Conservation (phyloP, 352 stramenopile genomes). For the Globisporangium nodosum region DNA sequence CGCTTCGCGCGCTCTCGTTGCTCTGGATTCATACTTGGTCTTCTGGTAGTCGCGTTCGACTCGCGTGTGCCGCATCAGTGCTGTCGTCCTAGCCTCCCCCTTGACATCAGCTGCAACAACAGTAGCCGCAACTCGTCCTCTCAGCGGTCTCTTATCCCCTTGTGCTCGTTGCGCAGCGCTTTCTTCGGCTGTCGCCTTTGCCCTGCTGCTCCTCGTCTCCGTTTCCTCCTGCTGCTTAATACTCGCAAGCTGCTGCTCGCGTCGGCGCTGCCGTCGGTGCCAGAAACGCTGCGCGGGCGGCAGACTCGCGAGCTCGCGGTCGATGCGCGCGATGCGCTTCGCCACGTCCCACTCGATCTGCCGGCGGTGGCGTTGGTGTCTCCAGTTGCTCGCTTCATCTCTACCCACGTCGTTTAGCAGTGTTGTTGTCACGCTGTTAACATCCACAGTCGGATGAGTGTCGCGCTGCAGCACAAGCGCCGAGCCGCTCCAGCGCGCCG, state of each 20-base stretch:
- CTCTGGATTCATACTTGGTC: neutral
- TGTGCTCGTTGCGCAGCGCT: neutral
- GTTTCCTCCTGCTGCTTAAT: too few species aligned
- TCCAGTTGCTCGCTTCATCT: slow-evolving; percentile 5
- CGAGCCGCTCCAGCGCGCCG: slow-evolving; percentile 44
- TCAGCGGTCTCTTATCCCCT: neutral
- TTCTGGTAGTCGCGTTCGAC: neutral
- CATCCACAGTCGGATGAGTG: neutral
- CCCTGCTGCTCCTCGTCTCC: neutral
- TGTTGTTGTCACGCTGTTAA: neutral
- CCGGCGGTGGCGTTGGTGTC: slow-evolving; percentile 23
- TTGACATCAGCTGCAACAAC: neutral
- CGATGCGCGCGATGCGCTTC: slow-evolving; percentile 59
- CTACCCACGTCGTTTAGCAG: neutral
- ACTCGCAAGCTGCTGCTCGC: slow-evolving; percentile 13
- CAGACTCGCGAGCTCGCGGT: slow-evolving; percentile 47
- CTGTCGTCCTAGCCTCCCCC: neutral
- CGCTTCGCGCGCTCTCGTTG: neutral
- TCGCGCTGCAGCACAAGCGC: slow-evolving; percentile 38
- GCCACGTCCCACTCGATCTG: slow-evolving; percentile 69
- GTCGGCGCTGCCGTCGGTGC: slow-evolving; percentile 23
- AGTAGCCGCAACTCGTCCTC: neutral
- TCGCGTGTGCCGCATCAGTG: neutral
- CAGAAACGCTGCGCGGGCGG: slow-evolving; percentile 47
- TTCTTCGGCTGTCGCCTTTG: neutral